Base-by-base conservation (phyloP, 352 stramenopile species). In the Globisporangium yorkense region DNA sequence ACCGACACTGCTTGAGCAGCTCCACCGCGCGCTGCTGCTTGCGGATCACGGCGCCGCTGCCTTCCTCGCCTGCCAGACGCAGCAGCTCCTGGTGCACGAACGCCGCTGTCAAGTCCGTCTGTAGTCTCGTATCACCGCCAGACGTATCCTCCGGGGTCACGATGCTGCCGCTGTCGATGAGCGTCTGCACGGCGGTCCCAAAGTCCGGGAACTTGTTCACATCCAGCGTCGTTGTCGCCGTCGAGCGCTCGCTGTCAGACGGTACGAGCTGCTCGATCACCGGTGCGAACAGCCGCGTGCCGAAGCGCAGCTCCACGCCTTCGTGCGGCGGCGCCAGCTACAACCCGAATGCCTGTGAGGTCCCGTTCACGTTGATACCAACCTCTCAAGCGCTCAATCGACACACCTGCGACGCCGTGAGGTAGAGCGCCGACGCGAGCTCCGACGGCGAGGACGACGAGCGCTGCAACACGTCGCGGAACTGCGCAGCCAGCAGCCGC, bases 281-380 rank as follows among this genome's bases (percentile, higher is more conserved):
- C 2, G 75, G 63, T 7, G 71, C 71, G 51, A 92, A 91, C 53
- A 61, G 77, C 48, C 87, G 87, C 56, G 71, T 59, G 13, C 73
- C 75, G 45, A 94, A 90, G 9, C 78, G 82, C 16, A 94, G 66
- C 65, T 94, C 82, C 18, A 91, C 67, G 18, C 84, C 82, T 51
- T 87, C 69, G 49, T 92, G 75, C 0, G 82, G 63, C 15, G 84
- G 80, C 6, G 84, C 84, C 41, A 94, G 51, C 67, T 94, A 56
- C 45, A 53, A n/a, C 18, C 8, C 43, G n/a, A 24, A 10, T 15
- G 51, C 18, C 31, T 45, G 20, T 51, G 20, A 43, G 2, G 21
- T 27, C 9, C 8, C 12, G 5, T 1, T 24, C 5, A n/a, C 16
- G 8, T 5, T 51, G 46, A 20, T 29, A 18, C 27, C 12, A 4